Percentiles rank a stretch among this genome's conserved stretches.
These are phyloP conservation scores for Arthrinium phaeospermum DNA, from an alignment of 2,329 filamentous ascomycete genomes.

Conservation along the genomic window DNA sequence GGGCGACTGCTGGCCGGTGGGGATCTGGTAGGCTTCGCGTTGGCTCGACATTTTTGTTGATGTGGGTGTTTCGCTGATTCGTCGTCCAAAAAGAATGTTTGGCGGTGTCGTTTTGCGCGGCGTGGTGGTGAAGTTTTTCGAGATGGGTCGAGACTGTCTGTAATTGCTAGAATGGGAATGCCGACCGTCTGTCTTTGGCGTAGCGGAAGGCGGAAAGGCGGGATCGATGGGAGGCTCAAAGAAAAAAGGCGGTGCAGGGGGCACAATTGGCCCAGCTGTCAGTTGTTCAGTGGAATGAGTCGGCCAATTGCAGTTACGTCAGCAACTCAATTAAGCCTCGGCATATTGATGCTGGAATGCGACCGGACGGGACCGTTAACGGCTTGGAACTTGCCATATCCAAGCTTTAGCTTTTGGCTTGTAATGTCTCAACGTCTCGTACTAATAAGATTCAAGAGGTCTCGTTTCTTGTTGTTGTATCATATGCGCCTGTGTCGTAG, in stretches of 20 bases:
- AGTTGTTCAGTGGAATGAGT: background rate
- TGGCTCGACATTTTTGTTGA: slow-evolving; percentile 18
- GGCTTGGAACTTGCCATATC: background rate
- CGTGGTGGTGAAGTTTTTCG: background rate
- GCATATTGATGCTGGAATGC: background rate
- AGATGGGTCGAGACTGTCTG: background rate
- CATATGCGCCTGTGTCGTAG: background rate
- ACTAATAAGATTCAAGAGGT: background rate
- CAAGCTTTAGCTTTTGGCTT: background rate
- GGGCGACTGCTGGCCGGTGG: slow-evolving; percentile 14
- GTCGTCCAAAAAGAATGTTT: background rate
- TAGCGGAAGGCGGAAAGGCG: background rate
- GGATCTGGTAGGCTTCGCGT: slow-evolving; percentile 20
- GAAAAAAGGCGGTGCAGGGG: slow-evolving; percentile 20
- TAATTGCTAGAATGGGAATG: slow-evolving; percentile 12
- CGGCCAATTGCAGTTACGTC: background rate
- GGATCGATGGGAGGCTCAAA: slow-evolving; percentile 4
- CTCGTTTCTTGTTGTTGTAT: background rate
- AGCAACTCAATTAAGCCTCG: background rate
- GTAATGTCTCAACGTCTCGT: background rate
- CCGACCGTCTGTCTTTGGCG: slow-evolving; percentile 7
- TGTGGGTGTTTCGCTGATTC: background rate
- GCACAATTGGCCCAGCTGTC: slow-evolving; percentile 5
- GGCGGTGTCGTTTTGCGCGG: no score
- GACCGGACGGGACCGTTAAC: background rate